Evolutionary conservation across 2,329 filamentous ascomycete species (phyloP), one percentile per base, ranked within the genome.

Genomic region (Ciborinia camelliae): DNA sequence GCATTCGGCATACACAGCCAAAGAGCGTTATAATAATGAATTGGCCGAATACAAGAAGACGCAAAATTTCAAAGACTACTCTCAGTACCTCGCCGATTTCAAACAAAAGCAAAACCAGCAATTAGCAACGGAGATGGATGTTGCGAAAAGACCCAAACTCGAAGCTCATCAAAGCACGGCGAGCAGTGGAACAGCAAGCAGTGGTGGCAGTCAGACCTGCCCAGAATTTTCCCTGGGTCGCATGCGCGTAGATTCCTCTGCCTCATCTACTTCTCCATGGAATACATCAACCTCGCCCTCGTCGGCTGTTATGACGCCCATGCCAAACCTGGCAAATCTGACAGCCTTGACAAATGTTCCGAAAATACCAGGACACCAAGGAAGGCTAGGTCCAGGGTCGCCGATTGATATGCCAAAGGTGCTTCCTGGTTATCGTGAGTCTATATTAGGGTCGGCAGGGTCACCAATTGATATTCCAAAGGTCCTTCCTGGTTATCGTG

Each of bases 21-120:
- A 94, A 76, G 90, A 93, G 69, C 89, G 83, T 69, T 94, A 92
- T 73, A 89, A 90, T 69, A 80, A 83, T n/a, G 85, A 90, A 68
- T 79, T 93, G 67, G 80, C 82, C 54, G 84, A 89, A 69, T 94
- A 94, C 75, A 93, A 93, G 75, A 91, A 91, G 76, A 93, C 90
- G 0, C 73, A 82, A 8, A 82, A 88, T 58, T 92, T 87, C 73
- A 84, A 81, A 64, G 83, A 86, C 60, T 93, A 94, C 69, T 81
- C 84, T 66, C 82, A 85, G 51, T 95, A 95, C 73, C 78, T 94
- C 28, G 82, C 85, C 39, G 90, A 93, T 1, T 94, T 95, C 79
- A 92, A 90, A 73, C 84, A 87, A 55, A 90, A 89, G 73, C 88
- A 93, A 72, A 80, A 80, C 64, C 80, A 84, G 54, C 77, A 78